A percentile compares a stretch with the other conserved stretches of the same genome.
These are phyloP conservation scores for Saccharomyces mikatae DNA, from an alignment of 805 yeast species.

Conservation along the genomic window DNA sequence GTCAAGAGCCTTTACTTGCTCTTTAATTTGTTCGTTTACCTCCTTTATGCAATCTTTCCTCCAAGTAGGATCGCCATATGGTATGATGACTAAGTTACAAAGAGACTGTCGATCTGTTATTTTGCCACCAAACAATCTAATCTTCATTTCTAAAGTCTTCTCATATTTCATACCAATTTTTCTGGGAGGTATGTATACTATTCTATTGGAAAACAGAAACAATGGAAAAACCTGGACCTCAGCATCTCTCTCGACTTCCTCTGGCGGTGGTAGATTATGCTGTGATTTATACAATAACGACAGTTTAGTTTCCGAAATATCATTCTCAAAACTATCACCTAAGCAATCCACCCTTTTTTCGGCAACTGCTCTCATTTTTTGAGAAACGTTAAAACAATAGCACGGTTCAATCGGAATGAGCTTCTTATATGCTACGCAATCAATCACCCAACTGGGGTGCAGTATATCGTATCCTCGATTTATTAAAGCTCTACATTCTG, in stretches of 20 bases:
- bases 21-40: background rate
- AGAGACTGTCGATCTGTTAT: slow-evolving; percentile 22
- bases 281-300: background rate
- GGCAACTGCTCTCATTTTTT: slow-evolving; percentile 22
- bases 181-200: slow-evolving; percentile 27
- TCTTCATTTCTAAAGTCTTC: slow-evolving; percentile 15
- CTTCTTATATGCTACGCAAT: slow-evolving; percentile 34
- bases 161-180: slow-evolving; percentile 4
- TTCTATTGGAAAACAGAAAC: slow-evolving; percentile 32
- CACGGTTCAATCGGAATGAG: slow-evolving; percentile 52
- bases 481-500: slow-evolving; percentile 33
- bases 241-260: background rate
- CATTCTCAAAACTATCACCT: slow-evolving; percentile 50
- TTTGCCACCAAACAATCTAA: slow-evolving; percentile 41
- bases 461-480: slow-evolving; percentile 53
- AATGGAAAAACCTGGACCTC: slow-evolving; percentile 14
- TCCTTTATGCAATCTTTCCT: background rate
- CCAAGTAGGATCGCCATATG: slow-evolving; percentile 5
- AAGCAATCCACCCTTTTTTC: slow-evolving; percentile 41
- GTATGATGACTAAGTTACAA: slow-evolving; percentile 37
- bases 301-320: slow-evolving; percentile 9
- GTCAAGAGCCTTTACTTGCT: background rate
- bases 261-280: background rate
- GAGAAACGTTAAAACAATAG: slow-evolving; percentile 43
- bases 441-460: slow-evolving; percentile 64